These are phyloP conservation scores for Sporothrix curviconia DNA, from an alignment of 2,329 filamentous ascomycete genomes.

Conservation along the genomic window DNA sequence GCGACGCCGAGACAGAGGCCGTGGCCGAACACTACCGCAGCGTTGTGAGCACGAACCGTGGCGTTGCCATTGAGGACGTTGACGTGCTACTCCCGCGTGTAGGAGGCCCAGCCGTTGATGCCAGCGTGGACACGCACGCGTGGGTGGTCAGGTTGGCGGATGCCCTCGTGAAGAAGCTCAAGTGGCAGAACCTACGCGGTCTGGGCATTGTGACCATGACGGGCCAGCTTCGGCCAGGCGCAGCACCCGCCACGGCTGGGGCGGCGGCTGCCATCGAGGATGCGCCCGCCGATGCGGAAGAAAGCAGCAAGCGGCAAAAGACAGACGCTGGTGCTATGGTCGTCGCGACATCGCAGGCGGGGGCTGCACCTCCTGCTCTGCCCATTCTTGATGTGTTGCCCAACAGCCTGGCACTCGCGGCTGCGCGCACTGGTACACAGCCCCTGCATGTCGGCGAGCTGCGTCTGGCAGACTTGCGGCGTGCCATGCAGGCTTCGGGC, in stretches of 20 bases:
- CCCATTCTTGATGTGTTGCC: conserved; percentile 51
- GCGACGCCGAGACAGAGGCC: conserved; percentile 66
- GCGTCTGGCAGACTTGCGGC: conserved; percentile 77
- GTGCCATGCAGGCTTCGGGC: conserved; percentile 72
- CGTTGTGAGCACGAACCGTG: conserved; percentile 45
- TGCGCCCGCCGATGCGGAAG: conserved; percentile 36
- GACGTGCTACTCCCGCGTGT: conserved; percentile 77
- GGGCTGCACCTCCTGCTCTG: conserved; percentile 25
- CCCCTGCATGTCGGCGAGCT: conserved; percentile 93
- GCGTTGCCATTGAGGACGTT: conserved; percentile 41
- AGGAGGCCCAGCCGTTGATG: conserved; percentile 65
- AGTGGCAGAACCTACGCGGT: conserved; percentile 90
- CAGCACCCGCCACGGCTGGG: conserved; percentile 20
- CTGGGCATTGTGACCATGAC: conserved; percentile 90
- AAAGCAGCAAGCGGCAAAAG: conserved; percentile 43
- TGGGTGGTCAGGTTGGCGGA: conserved; percentile 92
- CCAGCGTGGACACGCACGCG: conserved; percentile 94
- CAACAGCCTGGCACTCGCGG: conserved; percentile 27
- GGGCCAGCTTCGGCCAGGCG: conserved; percentile 50
- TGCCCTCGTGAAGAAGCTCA: conserved; percentile 73
- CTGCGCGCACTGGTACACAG: conserved; percentile 69
- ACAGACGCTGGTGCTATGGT: conserved; percentile 29
- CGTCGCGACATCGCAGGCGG: conserved; percentile 13
- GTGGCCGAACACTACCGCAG: conserved; percentile 76
- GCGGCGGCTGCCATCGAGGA: conserved; percentile 37